Evolutionary conservation across 164 flowering plant species (phyloP), one percentile per base, ranked within the genome.

Genomic region (Nymphaea colorata): DNA sequence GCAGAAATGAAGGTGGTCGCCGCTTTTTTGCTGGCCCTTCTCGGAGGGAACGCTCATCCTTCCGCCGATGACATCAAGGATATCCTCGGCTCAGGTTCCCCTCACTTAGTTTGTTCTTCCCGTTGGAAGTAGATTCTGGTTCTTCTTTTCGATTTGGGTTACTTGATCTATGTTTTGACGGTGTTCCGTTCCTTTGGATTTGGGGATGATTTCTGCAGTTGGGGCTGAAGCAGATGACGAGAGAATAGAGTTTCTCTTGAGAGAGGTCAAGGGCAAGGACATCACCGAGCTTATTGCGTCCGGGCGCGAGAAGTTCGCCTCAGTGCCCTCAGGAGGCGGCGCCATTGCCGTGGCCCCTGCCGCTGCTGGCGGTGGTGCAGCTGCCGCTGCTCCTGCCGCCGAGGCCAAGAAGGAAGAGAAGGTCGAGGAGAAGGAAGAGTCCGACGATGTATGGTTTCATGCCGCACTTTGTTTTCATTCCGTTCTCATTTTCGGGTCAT

Each of bases 1-100:
- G 71, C 77, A 75, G 74, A 74, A 63, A 88, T 89, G 95, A 89
- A 89, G 92, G 78, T 85, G 36, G 43, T 87, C 66, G 90, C 90
- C 36, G 90, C 92, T 0, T 89, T 83, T 60, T 78, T 89, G 82
- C 80, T 89, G n/a, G 87, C 92, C 61, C 74, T 78, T 1, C 74
- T 89, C 84, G 92, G 95, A 11, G 95, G 95, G 1, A 89, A 87
- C 78, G 44, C 77, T 17, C 2, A 14, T 59, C 95, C 95, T 4
- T 42, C 87, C 3, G 85, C 83, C 10, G 75, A 67, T 2, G 87
- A 89, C 65, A 3, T 89, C 68, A 89, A 83, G 77, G 16, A 12
- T 5, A 87, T 89, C 57, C 87, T 87, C 42, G 83, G 79, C 61
- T 84, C 89, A 71, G 89, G 94, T 88, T 5, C 57, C 15, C 12